Percentiles rank a stretch among this genome's conserved stretches.
These are phyloP conservation scores for Eimeria brunetti DNA, from an alignment of 169 alveolate genomes.

Conservation along the genomic window DNA sequence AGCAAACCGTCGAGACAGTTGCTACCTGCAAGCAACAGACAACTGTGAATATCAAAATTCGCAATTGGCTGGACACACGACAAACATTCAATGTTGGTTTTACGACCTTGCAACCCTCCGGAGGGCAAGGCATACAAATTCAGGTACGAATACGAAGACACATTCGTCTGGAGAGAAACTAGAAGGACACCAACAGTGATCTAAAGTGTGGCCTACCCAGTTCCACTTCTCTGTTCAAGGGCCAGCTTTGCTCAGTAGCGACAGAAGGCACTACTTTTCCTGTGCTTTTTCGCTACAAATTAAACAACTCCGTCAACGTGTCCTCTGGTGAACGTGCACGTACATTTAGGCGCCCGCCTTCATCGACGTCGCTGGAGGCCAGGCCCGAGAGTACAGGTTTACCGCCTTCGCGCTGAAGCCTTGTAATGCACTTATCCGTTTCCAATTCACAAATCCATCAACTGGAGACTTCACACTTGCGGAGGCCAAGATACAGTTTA, in stretches of 20 bases:
- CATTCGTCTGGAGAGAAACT: not conserved
- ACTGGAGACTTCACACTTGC: constrained; percentile 63
- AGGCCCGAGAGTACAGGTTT: constrained; percentile 76
- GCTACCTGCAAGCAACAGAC: constrained; percentile 60
- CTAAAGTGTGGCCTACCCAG: not conserved
- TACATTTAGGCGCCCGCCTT: constrained; percentile 72
- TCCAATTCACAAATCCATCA: constrained; percentile 60
- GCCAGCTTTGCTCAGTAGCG: not conserved
- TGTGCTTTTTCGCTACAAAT: not conserved
- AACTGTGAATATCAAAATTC: not conserved
- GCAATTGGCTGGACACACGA: constrained; percentile 73
- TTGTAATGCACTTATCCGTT: constrained; percentile 30
- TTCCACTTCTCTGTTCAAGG: not conserved
- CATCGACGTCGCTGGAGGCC: constrained; percentile 72
- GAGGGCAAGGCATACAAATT: constrained; percentile 45
- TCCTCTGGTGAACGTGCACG: not conserved
- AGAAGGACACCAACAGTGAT: not conserved
- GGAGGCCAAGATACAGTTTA: constrained; percentile 67
- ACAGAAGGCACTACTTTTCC: not conserved
- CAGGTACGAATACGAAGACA: constrained; percentile 30
- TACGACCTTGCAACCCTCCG: constrained; percentile 68
- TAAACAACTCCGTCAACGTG: not conserved
- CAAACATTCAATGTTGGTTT: constrained; percentile 58
- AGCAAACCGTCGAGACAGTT: constrained; percentile 70
- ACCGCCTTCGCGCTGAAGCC: constrained; percentile 64